Base-by-base conservation (phyloP, 1,284 basidiomycete species). In the Trametes hirsuta region DNA sequence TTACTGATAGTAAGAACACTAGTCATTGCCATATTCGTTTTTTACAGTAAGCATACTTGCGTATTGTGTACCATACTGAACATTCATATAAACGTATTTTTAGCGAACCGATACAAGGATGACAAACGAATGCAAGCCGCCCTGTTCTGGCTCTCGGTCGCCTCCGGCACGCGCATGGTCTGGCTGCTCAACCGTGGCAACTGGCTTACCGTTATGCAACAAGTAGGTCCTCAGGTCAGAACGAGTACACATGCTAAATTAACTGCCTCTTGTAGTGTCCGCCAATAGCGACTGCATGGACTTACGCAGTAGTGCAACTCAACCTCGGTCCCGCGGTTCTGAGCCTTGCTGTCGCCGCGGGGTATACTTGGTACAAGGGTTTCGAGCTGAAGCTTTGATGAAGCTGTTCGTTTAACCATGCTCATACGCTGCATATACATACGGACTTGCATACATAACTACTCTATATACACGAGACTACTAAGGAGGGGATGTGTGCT, bases 11-110 rank as follows among this genome's bases (percentile, higher is more conserved):
- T 15, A 1, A 1, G 4, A 22, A 9, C 12, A 24, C 52, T 30
- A 91, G 90, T 91, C 61, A 74, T 93, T 59, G 83, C 84, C 0
- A 55, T 90, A 24, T 89, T 91, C 72, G 82, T 92, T 59, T 93
- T 92, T 72, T 93, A 90, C 71, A 87, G 91, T 91, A 68, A 68
- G 90, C 51, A 2, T 47, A 11, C n/a, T 22, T n/a, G 10, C 53
- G 15, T 22, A 18, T 25, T 25, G 35, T 4, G 21, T 58, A 12
- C 40, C 21, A n/a, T 30, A 37, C 21, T 41, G 24, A n/a, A 1
- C 25, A 1, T 24, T 37, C 47, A 52, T 11, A 5, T 25, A 35
- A 41, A 9, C 11, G 30, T 30, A 8, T 8, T 30, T 5, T 3
- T 8, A 92, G 90, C 87, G 6, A 82, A 77, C 57, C 81, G 90